Base-by-base conservation (phyloP, 192 early-diverging fungal species). In the Backusella psychrophila region DNA sequence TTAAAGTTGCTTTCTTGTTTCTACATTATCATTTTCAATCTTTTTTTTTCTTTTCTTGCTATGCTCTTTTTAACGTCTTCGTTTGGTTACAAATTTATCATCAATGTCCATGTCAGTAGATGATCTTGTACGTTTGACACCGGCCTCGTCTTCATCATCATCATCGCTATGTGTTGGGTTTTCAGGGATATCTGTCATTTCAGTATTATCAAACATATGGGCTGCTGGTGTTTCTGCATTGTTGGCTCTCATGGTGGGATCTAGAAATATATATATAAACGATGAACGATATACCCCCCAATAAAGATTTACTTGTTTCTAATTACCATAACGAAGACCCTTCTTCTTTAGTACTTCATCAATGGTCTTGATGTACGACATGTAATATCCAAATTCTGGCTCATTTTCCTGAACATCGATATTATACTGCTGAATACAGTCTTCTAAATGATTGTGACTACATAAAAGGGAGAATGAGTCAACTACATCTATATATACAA, bases 351-450 rank as follows among this genome's bases (percentile, higher is more conserved):
- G 11, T 23, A 85, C 44, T 35, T 79, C 83, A 66, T 85, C 80
- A 11, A 89, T 71, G 14, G 78, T 85, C 23, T 77, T 78, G 12
- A 82, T 76, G 53, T 89, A 89, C 1, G 69, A 42, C 31, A 75
- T 74, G 29, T 87, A 81, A 12, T 85, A 67, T 9, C 83, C 82
- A 86, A 86, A 89, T 4, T 82, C 67, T 31, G 76, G 73, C 17
- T 81, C 73, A 15, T 68, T 65, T 21, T 73, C 68, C 1, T 75
- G 52, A 2, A 77, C 71, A 17, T n/a, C 56, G 2, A 89, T 17
- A 4, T 68, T 69, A 33, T 66, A 52, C 6, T 73, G 19, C 29
- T 82, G 73, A 4, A 82, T 66, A 44, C 77, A 73, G 5, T 75
- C 39, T 34, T 85, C 72, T n/a, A 87, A 68, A 29, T 85, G 66